phyloP scores from a whole-genome alignment of 2,329 filamentous ascomycete genomes.

The Karstenula rhodostoma region DNA sequence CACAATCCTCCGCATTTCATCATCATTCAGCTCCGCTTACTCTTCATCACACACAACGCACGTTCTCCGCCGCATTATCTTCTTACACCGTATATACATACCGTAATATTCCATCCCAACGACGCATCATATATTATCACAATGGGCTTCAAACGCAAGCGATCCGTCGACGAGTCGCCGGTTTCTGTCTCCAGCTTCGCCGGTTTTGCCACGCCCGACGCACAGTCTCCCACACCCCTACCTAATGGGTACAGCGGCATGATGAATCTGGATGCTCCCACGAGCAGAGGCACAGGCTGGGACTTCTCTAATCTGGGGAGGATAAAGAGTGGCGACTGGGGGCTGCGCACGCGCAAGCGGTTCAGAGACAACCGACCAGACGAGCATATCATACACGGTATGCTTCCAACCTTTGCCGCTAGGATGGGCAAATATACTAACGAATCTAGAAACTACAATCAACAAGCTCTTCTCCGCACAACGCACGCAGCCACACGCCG shows the following conservation, averaged over 20 bases:
- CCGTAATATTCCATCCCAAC: not conserved
- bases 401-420: not conserved
- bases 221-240: slow-evolving; percentile 37
- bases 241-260: slow-evolving; percentile 27
- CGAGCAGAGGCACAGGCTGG: slow-evolving; percentile 28
- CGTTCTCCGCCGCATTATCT: not conserved
- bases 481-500: slow-evolving; percentile 38
- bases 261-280: slow-evolving; percentile 36
- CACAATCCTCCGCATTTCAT: slow-evolving; percentile 8
- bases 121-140: slow-evolving; percentile 2
- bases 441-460: slow-evolving; percentile 53
- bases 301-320: slow-evolving; percentile 37
- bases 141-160: slow-evolving; percentile 68
- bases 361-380: slow-evolving; percentile 66
- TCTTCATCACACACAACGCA: not conserved
- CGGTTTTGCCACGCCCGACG: slow-evolving; percentile 39
- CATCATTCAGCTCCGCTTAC: slow-evolving; percentile 9
- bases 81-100: not conserved
- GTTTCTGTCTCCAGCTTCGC: slow-evolving; percentile 52
- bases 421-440: not conserved
- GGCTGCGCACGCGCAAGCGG: slow-evolving; percentile 66
- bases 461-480: slow-evolving; percentile 57
- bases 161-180: slow-evolving; percentile 58
- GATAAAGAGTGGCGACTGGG: slow-evolving; percentile 52
- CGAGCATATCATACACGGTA: slow-evolving; percentile 64